A percentile compares a stretch with the other conserved stretches of the same genome.
These are phyloP conservation scores for Eutrema yunnanense DNA, from an alignment of 345 rosid species.

Conservation along the genomic window DNA sequence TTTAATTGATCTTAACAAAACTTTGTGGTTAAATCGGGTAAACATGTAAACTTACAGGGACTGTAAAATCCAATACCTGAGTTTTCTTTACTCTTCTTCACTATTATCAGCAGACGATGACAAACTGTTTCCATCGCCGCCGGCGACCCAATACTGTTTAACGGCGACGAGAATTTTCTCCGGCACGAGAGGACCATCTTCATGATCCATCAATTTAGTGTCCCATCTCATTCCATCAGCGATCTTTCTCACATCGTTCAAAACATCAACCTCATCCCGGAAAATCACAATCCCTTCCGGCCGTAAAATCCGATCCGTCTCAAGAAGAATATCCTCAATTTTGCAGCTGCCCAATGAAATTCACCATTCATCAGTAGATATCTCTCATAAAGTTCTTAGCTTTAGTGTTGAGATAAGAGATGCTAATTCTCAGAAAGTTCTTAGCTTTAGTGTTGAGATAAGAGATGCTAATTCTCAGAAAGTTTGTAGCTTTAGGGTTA, in stretches of 20 bases:
- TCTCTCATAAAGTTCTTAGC: not conserved
- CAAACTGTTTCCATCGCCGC: conserved; percentile 48
- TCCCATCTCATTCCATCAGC: conserved; percentile 91
- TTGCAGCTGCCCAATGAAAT: conserved; percentile 50
- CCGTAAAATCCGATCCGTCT: conserved; percentile 82
- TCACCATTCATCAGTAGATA: not conserved
- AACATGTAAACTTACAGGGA: not conserved
- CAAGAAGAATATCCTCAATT: conserved; percentile 79
- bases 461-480: not conserved
- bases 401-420: not conserved
- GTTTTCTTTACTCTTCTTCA: conserved; percentile 19
- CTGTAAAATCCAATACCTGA: conserved; percentile 14
- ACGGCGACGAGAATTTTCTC: conserved; percentile 70
- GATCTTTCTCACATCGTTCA: conserved; percentile 68
- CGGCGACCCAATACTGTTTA: conserved; percentile 89
- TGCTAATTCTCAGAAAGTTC: not conserved
- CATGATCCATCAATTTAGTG: conserved; percentile 79
- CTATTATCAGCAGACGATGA: conserved; percentile 22
- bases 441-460: not conserved
- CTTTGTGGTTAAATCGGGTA: not conserved
- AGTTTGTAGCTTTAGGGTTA: not conserved
- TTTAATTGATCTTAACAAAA: conserved; percentile 1
- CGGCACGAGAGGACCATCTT: conserved; percentile 93
- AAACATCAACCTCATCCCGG: conserved; percentile 76
- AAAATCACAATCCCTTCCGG: conserved; percentile 81